Percentiles rank a stretch among this genome's conserved stretches.
Conservation (phyloP, 2,329 filamentous ascomycete species). For the Setomelanomma holmii region DNA sequence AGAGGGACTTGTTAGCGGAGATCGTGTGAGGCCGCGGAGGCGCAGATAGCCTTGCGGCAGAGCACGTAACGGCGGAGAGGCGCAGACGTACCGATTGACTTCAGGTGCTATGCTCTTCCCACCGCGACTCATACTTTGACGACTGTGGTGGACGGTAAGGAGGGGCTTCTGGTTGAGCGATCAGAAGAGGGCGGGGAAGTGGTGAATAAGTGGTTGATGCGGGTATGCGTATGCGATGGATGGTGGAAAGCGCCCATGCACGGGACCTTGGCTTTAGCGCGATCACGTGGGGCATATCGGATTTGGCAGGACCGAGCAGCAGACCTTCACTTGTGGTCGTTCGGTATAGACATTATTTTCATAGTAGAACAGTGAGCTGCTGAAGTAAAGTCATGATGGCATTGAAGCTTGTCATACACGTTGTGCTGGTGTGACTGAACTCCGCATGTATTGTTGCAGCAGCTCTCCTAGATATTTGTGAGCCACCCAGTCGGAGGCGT, state of each 20-base stretch:
- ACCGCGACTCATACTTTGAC: conserved; percentile 87
- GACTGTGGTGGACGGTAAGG: conserved; percentile 29
- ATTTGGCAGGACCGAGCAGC: not conserved
- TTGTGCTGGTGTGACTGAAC: conserved; percentile 5
- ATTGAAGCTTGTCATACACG: too few relatives aligned
- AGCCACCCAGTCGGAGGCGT: conserved; percentile 28
- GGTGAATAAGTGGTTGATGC: not conserved
- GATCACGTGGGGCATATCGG: conserved; percentile 6
- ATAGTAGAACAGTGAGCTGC: too few relatives aligned
- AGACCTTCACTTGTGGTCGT: too few relatives aligned
- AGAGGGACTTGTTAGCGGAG: conserved; percentile 37
- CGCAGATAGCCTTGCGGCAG: conserved; percentile 23
- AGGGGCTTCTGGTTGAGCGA: conserved; percentile 30
- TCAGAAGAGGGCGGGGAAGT: conserved; percentile 13
- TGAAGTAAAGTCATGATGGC: too few relatives aligned
- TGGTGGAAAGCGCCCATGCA: conserved; percentile 15
- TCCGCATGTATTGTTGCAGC: too few relatives aligned
- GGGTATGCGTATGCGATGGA: not conserved
- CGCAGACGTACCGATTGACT: conserved; percentile 85
- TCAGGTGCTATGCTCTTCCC: conserved; percentile 93
- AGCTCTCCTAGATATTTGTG: conserved; percentile 11
- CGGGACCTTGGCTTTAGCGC: not conserved
- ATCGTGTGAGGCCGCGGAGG: conserved; percentile 34
- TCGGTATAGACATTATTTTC: too few relatives aligned
- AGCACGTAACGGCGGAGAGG: conserved; percentile 22